Base-by-base conservation (phyloP, 257 asterid species). In the Leptodermis oblonga region DNA sequence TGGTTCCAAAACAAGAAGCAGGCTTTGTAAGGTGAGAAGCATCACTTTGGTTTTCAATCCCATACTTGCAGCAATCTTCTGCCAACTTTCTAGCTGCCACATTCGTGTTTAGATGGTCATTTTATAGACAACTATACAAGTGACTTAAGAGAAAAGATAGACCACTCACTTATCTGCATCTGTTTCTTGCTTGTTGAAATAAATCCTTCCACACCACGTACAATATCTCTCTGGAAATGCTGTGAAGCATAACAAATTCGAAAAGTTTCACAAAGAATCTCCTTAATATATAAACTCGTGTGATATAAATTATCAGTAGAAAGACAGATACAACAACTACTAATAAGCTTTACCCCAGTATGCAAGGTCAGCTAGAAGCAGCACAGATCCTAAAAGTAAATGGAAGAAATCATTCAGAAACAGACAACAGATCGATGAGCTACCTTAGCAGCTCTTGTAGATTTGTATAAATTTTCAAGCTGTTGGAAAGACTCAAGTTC, bases 171-270 rank as follows among this genome's bases (percentile, higher is more conserved):
- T 80, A 88, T 83, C 77, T 90, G 90, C 92, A 84, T 88, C 84
- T 90, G 95, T 66, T 87, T 93, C 82, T 82, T 88, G 89, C 88
- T 86, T 37, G 85, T 66, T 31, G 88, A 83, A 55, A 90, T 61
- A 73, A 78, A 82, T 75, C 96, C 99, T 72, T 93, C 96, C 68
- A 93, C 82, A 15, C 95, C 88, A 45, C 92, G 97, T 64, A 87
- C 90, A 61, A 93, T 86, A 82, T 90, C 97, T 78, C 86, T 86
- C 92, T 93, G 99, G 84, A 90, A 93, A 87, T 93, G 99, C 99
- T 93, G 99, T 77, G 81, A 80, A 86, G 79, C 84, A 71, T 58
- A 51, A 71, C 26, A 61, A 34, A 23, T 59, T 62, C 53, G 20
- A 52, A 36, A 62, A 25, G 25, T n/a, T 2, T 48, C 46, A 26